phyloP scores from a whole-genome alignment of 225 moss, liverwort and hornwort species.

The Ulota crispa region DNA sequence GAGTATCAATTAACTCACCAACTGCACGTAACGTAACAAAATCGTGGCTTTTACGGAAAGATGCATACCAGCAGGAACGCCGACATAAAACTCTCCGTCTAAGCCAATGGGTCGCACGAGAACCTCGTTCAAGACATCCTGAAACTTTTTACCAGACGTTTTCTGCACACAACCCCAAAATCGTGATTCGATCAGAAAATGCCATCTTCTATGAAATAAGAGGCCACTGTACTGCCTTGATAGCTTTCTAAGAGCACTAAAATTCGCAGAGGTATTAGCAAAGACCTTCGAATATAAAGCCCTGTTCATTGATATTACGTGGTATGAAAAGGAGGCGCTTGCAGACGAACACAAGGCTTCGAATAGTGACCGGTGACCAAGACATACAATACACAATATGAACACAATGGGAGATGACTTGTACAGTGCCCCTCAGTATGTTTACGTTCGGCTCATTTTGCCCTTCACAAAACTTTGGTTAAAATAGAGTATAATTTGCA shows the following conservation, averaged over 20 bases:
- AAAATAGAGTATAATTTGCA: no score
- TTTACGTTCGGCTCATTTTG: no score
- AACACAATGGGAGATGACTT: conserved; percentile 7
- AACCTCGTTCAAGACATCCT: conserved; percentile 74
- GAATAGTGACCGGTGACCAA: neutral
- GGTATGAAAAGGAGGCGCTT: neutral
- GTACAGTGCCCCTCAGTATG: no score
- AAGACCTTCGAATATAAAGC: neutral
- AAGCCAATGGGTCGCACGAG: conserved; percentile 67
- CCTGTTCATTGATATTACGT: neutral
- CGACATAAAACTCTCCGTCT: conserved; percentile 89
- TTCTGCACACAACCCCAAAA: conserved; percentile 51
- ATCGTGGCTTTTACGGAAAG: neutral
- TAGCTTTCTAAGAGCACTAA: neutral
- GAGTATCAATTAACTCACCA: neutral
- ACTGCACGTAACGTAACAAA: neutral
- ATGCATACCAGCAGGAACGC: conserved; percentile 74
- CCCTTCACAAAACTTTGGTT: no score
- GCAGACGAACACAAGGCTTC: neutral
- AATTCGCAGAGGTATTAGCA: neutral
- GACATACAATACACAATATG: neutral
- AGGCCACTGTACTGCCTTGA: neutral
- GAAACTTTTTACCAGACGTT: conserved; percentile 72
- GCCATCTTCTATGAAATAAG: neutral
- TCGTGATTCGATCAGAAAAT: neutral